These are phyloP conservation scores for Thielaviopsis ethacetica DNA, from an alignment of 2,329 filamentous ascomycete genomes.

Conservation along the genomic window DNA sequence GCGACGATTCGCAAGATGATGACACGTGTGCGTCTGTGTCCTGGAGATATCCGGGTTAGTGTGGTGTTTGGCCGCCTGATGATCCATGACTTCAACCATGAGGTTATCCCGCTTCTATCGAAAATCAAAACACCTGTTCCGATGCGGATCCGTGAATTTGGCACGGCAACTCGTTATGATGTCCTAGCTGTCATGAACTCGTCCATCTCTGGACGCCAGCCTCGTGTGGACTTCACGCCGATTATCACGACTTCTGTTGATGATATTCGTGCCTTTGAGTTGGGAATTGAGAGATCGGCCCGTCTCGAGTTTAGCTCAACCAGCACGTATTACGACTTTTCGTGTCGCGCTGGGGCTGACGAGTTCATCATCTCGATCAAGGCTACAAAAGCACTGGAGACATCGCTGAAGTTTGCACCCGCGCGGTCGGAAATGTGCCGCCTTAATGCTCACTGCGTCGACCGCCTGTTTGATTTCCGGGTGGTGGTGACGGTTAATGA, in stretches of 20 bases:
- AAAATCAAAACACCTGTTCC: not conserved
- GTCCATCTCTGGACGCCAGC: not conserved
- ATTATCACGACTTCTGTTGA: not conserved
- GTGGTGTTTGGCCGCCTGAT: not conserved
- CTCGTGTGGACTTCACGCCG: not conserved
- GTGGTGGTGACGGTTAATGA: not conserved
- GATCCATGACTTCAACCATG: not conserved
- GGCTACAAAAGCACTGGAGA: not conserved
- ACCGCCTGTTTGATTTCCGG: conserved; percentile 1
- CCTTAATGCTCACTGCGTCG: conserved; percentile 3
- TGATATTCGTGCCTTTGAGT: conserved; percentile 4
- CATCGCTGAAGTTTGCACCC: not conserved
- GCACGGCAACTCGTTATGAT: not conserved
- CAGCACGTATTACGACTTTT: conserved; percentile 6
- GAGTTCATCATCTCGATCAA: conserved; percentile 3
- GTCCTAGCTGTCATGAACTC: not conserved
- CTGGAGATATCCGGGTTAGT: not conserved
- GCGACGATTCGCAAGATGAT: not conserved
- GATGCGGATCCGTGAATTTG: not conserved
- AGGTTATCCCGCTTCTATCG: not conserved
- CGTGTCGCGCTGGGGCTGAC: not conserved
- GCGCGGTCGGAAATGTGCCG: conserved; percentile 2
- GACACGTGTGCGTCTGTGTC: not conserved
- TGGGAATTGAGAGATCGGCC: not conserved
- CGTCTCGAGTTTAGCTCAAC: not conserved